Conservation (phyloP, 208 protist species). For the Wallacemonas rigidus region DNA sequence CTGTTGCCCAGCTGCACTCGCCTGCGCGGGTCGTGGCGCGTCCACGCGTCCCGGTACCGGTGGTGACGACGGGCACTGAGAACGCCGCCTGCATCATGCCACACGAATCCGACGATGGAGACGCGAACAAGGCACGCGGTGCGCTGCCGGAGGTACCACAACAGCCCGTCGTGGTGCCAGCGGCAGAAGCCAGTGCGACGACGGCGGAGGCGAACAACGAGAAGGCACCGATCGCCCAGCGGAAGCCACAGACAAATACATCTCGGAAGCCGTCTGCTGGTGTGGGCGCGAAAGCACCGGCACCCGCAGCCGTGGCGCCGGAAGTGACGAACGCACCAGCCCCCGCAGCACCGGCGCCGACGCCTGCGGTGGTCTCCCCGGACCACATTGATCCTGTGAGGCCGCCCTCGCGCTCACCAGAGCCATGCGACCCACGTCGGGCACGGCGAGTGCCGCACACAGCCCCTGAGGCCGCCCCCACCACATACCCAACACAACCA, state of each 20-base stretch:
- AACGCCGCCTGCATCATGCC: background rate
- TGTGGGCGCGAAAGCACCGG: background rate
- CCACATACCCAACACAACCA: background rate
- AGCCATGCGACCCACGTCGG: conserved; percentile 9
- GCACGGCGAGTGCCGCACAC: background rate
- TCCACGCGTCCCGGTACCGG: background rate
- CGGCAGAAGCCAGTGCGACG: background rate
- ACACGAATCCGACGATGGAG: too few species aligned
- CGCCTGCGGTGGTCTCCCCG: background rate
- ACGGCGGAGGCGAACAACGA: too few species aligned
- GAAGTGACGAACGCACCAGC: background rate
- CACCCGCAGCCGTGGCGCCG: background rate
- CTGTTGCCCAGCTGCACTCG: background rate
- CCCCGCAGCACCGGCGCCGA: background rate
- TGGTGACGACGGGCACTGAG: background rate
- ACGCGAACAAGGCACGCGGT: too few species aligned
- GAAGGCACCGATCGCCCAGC: conserved; percentile 12
- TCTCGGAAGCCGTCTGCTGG: too few species aligned
- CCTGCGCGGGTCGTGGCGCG: background rate
- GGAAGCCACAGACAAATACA: background rate
- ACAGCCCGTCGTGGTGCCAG: background rate
- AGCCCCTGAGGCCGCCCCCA: background rate
- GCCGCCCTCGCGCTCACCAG: background rate
- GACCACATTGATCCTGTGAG: background rate
- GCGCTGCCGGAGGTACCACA: too few species aligned